Percentiles rank a stretch among this genome's conserved stretches.
Evolutionary conservation across 2,329 filamentous ascomycete species (phyloP).

Genomic region (Xylariomycetidae sp.): DNA sequence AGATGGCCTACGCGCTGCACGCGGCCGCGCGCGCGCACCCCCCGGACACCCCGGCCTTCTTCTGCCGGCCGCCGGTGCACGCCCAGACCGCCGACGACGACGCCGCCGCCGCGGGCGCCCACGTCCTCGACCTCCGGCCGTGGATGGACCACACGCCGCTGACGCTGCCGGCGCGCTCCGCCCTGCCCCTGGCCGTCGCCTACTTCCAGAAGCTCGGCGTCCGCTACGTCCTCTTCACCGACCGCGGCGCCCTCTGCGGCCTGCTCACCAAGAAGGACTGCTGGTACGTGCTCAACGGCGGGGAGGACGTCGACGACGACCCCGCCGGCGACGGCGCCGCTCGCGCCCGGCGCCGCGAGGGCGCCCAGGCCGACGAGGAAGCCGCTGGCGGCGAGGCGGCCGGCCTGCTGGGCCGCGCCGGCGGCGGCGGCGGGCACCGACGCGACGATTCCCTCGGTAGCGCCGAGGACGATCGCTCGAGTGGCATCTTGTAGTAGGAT

Average conservation of each 20-base stretch:
- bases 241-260: conserved; percentile 75
- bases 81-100: conserved; percentile 74
- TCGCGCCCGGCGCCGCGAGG: conserved; percentile 23
- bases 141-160: conserved; percentile 99
- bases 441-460: background rate
- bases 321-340: conserved; percentile 6
- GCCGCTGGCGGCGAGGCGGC: background rate
- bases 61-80: conserved; percentile 58
- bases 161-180: conserved; percentile 71
- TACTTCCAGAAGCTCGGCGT: conserved; percentile 95
- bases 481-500: background rate
- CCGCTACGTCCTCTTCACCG: conserved; percentile 81
- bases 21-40: conserved; percentile 54
- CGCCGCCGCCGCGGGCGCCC: no score
- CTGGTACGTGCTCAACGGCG: conserved; percentile 84
- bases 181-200: conserved; percentile 75
- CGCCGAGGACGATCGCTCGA: background rate
- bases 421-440: background rate
- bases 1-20: conserved; percentile 75
- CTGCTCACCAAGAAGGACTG: conserved; percentile 96
- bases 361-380: conserved; percentile 23
- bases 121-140: conserved; percentile 84
- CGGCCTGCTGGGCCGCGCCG: background rate
- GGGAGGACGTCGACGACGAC: conserved; percentile 38
- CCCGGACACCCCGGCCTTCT: conserved; percentile 72